phyloP scores from a whole-genome alignment of 2,329 filamentous ascomycete species.

The Diaporthe sp. region DNA sequence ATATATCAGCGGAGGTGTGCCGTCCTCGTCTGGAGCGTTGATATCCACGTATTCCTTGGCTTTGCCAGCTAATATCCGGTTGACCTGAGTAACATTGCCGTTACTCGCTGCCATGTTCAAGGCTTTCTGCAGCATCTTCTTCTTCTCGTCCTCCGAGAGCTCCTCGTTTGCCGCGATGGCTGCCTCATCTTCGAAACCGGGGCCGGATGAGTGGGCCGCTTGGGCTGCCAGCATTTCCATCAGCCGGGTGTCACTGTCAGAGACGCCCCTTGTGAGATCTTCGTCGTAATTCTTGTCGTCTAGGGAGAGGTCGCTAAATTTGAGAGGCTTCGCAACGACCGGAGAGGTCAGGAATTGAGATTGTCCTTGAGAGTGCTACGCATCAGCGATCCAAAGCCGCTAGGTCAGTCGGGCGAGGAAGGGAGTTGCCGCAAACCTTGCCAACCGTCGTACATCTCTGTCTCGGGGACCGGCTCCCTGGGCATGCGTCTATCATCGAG shows the following conservation, averaged over 20 bases:
- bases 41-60: constrained; percentile 85
- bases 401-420: neutral
- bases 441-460: constrained; percentile 99
- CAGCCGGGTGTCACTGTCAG: constrained; percentile 86
- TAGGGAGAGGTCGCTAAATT: constrained; percentile 85
- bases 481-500: constrained; percentile 86
- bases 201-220: constrained; percentile 83
- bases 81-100: constrained; percentile 87
- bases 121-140: constrained; percentile 84
- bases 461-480: constrained; percentile 79
- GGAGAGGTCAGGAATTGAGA: constrained; percentile 95
- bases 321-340: constrained; percentile 84
- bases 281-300: constrained; percentile 83
- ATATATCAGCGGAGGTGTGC: constrained; percentile 96
- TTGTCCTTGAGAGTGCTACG: constrained; percentile 74
- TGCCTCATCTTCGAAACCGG: constrained; percentile 83
- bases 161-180: constrained; percentile 81
- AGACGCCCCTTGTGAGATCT: constrained; percentile 68
- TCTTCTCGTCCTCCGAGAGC: constrained; percentile 82
- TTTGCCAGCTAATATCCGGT: constrained; percentile 79
- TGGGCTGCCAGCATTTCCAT: constrained; percentile 98
- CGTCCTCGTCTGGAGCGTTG: constrained; percentile 91
- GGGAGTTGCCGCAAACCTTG: constrained; percentile 72
- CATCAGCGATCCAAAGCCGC: constrained; percentile 21
- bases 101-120: constrained; percentile 97